phyloP scores from a whole-genome alignment of 164 flowering plant species.

The Piper betle region DNA sequence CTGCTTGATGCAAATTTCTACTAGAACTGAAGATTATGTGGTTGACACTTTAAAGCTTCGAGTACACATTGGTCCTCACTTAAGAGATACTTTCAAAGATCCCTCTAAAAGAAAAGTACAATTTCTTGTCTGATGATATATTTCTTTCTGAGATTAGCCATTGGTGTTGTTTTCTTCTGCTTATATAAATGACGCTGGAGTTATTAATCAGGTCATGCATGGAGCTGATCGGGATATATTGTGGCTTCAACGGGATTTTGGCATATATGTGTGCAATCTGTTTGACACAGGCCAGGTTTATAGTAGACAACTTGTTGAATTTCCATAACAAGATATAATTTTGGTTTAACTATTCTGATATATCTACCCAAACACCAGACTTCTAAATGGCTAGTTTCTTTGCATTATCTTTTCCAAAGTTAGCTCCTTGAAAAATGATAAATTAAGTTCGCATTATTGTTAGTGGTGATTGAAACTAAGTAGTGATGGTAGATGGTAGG shows the following conservation, averaged over 20 bases:
- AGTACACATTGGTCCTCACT: constrained; percentile 72
- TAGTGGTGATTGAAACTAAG: too few relatives aligned
- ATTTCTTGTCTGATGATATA: background rate
- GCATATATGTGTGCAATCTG: constrained; percentile 88
- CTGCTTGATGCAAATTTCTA: constrained; percentile 98
- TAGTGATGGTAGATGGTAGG: too few relatives aligned
- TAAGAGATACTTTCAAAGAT: constrained; percentile 87
- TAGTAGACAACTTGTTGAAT: background rate
- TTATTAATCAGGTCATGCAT: constrained; percentile 68
- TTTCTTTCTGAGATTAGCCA: background rate
- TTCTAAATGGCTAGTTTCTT: too few relatives aligned
- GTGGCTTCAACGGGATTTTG: constrained; percentile 98
- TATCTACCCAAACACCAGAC: background rate
- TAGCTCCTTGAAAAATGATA: too few relatives aligned
- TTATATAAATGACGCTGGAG: background rate
- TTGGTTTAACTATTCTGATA: background rate
- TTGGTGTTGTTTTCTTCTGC: background rate
- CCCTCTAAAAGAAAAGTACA: constrained; percentile 81
- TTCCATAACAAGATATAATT: background rate
- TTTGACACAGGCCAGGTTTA: constrained; percentile 97
- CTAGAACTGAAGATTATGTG: constrained; percentile 89
- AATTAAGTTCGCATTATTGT: too few relatives aligned
- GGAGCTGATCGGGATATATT: constrained; percentile 89
- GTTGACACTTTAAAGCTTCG: constrained; percentile 87
- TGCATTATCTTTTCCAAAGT: too few relatives aligned